Evolutionary conservation across 208 protist species (phyloP).

Genomic region (Hexamita inflata): DNA sequence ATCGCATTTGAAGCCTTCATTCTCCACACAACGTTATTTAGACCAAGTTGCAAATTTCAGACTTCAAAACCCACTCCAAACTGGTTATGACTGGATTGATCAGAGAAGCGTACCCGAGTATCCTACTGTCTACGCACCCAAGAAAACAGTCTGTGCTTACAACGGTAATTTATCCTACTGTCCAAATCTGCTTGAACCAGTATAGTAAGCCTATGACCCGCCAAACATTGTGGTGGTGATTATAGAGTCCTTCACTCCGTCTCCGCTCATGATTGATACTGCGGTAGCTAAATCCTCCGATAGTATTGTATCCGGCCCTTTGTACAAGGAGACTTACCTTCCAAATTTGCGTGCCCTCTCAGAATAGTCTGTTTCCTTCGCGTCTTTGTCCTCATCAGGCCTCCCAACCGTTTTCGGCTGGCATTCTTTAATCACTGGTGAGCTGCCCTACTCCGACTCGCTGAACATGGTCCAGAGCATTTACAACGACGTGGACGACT

Average conservation of each 20-base stretch:
- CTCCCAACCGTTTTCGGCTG: conserved; percentile 13
- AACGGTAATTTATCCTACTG: background rate
- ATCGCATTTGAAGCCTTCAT: too few relatives aligned
- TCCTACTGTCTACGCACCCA: background rate
- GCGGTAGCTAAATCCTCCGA: background rate
- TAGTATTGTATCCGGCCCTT: background rate
- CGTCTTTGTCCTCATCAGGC: background rate
- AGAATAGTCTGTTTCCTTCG: background rate
- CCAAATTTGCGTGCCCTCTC: background rate
- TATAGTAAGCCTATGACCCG: background rate
- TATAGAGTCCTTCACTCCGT: background rate
- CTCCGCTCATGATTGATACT: background rate
- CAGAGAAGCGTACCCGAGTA: background rate
- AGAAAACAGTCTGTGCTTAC: background rate
- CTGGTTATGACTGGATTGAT: background rate
- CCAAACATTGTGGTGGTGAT: conserved; percentile 9
- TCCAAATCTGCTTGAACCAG: background rate
- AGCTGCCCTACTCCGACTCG: background rate
- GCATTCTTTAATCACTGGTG: conserved; percentile 1
- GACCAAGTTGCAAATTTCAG: too few relatives aligned
- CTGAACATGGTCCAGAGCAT: background rate
- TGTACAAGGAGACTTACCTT: background rate
- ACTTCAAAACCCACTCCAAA: background rate
- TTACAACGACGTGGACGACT: background rate
- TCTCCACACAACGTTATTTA: too few relatives aligned